Evolutionary conservation across 2,329 filamentous ascomycete species (phyloP), one percentile per base, ranked within the genome.

Genomic region (Rhytidhysteron rufulum): DNA sequence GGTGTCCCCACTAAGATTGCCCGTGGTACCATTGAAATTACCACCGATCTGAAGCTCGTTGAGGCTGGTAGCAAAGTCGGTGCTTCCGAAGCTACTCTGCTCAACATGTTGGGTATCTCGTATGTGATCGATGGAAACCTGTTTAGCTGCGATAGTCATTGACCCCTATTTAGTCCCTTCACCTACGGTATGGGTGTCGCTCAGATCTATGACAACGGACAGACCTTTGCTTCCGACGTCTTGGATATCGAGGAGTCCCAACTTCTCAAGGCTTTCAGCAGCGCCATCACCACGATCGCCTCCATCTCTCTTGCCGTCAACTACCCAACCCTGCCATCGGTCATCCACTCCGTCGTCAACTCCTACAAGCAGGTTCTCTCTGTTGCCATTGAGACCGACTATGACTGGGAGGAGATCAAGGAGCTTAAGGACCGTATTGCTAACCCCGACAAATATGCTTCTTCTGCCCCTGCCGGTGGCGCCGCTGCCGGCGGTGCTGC

Each of bases 21-120:
- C 71, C 93, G 93, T 95, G 94, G 93, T 94, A 98, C 93, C 77
- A 98, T 98, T 77, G 93, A 98, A 88, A 98, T 98, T 70, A 96
- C 90, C 53, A 79, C 84, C 64, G 93, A 98, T 70, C 80, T 98
- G 64, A 97, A 96, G 87, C 87, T 98, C 72, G 86, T 97, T 67
- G 89, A 95, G 80, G 82, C 88, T 55, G 83, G 84, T 60, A 78
- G 42, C 80, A 97, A 95, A 82, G 94, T 98, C 79, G 93, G 94
- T 73, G 85, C 93, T 68, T 98, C 93, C 69, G 93, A 98, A 82
- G 93, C 93, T 58, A 95, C 91, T 67, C 83, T 98, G 59, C 85
- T 98, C 65, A 98, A 98, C 87, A 87, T 98, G 91, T 78, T 98
- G 71, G 97, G 96, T 85, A 98, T 98, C 81, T 97, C 93, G 46